Evolutionary conservation across 306 rosid genomes (phyloP).

Genomic region (Quercus agrifolia): DNA sequence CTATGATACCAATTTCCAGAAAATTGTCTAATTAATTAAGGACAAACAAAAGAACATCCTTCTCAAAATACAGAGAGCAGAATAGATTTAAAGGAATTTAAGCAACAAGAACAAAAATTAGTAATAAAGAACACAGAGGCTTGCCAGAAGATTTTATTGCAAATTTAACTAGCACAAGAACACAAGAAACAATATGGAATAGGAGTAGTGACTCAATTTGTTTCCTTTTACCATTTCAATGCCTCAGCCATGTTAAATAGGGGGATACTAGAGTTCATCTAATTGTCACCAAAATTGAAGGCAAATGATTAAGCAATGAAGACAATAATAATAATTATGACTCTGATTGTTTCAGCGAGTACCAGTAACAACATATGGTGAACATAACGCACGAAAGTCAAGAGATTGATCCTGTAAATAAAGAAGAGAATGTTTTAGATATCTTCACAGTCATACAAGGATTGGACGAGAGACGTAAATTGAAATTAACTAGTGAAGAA

Average conservation of each 20-base stretch:
- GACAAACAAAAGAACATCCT: not conserved
- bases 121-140: not conserved
- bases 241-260: no score
- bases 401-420: constrained; percentile 81
- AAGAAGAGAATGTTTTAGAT: constrained; percentile 3
- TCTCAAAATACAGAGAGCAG: not conserved
- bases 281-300: not conserved
- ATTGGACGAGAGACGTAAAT: no score
- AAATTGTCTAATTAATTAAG: not conserved
- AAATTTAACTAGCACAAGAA: not conserved
- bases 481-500: no score
- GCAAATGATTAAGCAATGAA: not conserved
- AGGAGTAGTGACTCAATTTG: not conserved
- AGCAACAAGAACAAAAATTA: not conserved
- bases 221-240: not conserved
- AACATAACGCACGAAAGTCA: constrained; percentile 64
- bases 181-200: not conserved
- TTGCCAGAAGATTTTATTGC: constrained; percentile 1
- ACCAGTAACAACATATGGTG: constrained; percentile 82
- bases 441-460: constrained; percentile 6
- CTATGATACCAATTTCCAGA: not conserved
- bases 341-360: constrained; percentile 19
- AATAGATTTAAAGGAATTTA: no score
- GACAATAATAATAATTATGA: constrained; percentile 11
- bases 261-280: no score